Evolutionary conservation across 2,329 filamentous ascomycete species (phyloP), one percentile per base, ranked within the genome.

Genomic region (Xylariomycetidae sp.): DNA sequence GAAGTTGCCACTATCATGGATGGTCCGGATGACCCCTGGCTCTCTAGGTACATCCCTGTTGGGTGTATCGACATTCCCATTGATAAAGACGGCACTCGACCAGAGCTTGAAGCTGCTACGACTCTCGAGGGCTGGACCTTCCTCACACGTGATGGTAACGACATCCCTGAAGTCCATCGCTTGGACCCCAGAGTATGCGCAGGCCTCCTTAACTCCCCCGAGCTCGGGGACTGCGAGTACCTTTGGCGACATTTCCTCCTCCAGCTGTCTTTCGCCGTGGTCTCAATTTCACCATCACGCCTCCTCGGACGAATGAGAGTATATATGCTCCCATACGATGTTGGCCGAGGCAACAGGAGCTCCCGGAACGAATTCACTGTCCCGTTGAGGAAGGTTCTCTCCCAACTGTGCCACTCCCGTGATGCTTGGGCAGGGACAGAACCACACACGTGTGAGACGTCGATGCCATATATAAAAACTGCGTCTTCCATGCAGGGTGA

Each of bases 321-420:
- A 1, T 79, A 81, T 46, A 45, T 83, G 4, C 65, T 85, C 2
- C 78, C 81, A 2, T 76, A 83, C 42, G 83, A 89, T 55, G 64
- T 76, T 20, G 67, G 70, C 2, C 68, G 75, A 19, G 52, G 62
- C 2, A 53, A 56, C 4, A 61, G 84, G n/a, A 61, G 72, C 24
- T 66, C 76, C 6, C 61, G 59, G 1, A 60, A 67, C 35, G 46
- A 48, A 12, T 52, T n/a, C n/a, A n/a, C n/a, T n/a, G n/a, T n/a
- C n/a, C n/a, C n/a, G n/a, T n/a, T n/a, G n/a, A n/a, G n/a, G n/a
- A n/a, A n/a, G n/a, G n/a, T n/a, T n/a, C n/a, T n/a, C n/a, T n/a
- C n/a, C n/a, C n/a, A n/a, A n/a, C n/a, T n/a, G n/a, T n/a, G n/a
- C n/a, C n/a, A n/a, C n/a, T n/a, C n/a, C n/a, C n/a, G n/a, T n/a